Conservation (phyloP, 768 basidiomycete species). For the Tricholoma furcatifolium region DNA sequence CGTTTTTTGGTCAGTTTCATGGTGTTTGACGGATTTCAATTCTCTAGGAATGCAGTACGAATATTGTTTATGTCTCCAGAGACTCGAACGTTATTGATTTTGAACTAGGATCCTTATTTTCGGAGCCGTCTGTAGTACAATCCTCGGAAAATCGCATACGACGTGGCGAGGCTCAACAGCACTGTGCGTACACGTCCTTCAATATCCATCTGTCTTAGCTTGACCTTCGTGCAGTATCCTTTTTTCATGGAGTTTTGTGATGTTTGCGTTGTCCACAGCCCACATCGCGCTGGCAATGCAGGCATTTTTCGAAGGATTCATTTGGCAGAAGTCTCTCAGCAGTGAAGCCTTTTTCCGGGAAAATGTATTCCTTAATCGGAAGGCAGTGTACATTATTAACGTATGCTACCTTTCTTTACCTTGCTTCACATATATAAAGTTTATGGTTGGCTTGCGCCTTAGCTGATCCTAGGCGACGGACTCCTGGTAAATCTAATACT, state of each 20-base stretch:
- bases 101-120: too few relatives aligned
- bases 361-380: slow-evolving; percentile 26
- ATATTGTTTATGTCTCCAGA: neutral
- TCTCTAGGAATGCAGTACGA: slow-evolving; percentile 26
- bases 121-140: too few relatives aligned
- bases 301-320: slow-evolving; percentile 25
- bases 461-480: slow-evolving; percentile 27
- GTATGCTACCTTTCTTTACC: slow-evolving; percentile 9
- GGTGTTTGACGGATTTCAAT: neutral
- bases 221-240: slow-evolving; percentile 15
- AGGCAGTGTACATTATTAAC: slow-evolving; percentile 28
- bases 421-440: neutral
- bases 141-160: too few relatives aligned
- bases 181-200: neutral
- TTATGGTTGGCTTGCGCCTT: neutral
- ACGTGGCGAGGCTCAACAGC: too few relatives aligned
- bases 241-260: slow-evolving; percentile 18
- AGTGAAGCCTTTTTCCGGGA: slow-evolving; percentile 22
- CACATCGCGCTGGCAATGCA: slow-evolving; percentile 25
- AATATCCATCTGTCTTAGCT: neutral
- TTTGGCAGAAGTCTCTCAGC: slow-evolving; percentile 17
- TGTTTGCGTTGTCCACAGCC: slow-evolving; percentile 26
- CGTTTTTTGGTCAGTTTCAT: neutral
- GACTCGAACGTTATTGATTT: too few relatives aligned
- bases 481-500: slow-evolving; percentile 17